Evolutionary conservation across 1,284 basidiomycete genomes (phyloP).

Genomic region (Cutaneotrichosporon cutaneum): DNA sequence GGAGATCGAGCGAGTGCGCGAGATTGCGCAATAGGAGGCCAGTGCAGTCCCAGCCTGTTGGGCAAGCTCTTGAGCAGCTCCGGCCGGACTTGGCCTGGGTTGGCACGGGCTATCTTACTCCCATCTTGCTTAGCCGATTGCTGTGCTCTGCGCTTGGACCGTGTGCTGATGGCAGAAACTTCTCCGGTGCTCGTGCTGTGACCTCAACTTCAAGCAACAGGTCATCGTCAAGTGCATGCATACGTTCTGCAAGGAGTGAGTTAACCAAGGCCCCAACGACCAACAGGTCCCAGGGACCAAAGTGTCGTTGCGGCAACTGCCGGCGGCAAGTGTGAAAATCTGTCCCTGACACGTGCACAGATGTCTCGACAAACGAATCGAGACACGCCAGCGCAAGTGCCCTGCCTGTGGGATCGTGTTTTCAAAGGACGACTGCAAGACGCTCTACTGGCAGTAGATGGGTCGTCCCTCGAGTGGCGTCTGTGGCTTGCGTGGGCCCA

Average conservation of each 20-base stretch:
- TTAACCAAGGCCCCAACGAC: constrained; percentile 25
- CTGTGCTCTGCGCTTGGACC: background rate
- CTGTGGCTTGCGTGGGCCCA: background rate
- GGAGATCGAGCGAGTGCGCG: background rate
- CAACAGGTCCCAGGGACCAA: background rate
- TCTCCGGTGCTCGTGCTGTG: constrained; percentile 89
- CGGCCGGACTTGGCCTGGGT: background rate
- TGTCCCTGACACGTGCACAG: constrained; percentile 22
- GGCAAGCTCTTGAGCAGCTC: background rate
- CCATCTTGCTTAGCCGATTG: background rate
- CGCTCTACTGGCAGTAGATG: constrained; percentile 75
- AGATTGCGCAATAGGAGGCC: background rate
- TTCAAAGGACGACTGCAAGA: constrained; percentile 80
- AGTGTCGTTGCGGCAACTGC: background rate
- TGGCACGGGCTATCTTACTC: background rate
- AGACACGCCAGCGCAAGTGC: constrained; percentile 92
- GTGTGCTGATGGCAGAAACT: constrained; percentile 61
- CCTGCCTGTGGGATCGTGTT: constrained; percentile 86
- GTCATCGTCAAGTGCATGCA: constrained; percentile 94
- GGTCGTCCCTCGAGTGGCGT: background rate
- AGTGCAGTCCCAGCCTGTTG: background rate
- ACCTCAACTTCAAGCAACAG: constrained; percentile 75
- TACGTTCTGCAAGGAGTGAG: constrained; percentile 60
- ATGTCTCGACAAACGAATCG: constrained; percentile 81
- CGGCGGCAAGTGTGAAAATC: constrained; percentile 7